A percentile compares a stretch with the other conserved stretches of the same genome.
phyloP scores from a whole-genome alignment of 2,329 filamentous ascomycete genomes.

The Pyrenophora tritici-repentis region DNA sequence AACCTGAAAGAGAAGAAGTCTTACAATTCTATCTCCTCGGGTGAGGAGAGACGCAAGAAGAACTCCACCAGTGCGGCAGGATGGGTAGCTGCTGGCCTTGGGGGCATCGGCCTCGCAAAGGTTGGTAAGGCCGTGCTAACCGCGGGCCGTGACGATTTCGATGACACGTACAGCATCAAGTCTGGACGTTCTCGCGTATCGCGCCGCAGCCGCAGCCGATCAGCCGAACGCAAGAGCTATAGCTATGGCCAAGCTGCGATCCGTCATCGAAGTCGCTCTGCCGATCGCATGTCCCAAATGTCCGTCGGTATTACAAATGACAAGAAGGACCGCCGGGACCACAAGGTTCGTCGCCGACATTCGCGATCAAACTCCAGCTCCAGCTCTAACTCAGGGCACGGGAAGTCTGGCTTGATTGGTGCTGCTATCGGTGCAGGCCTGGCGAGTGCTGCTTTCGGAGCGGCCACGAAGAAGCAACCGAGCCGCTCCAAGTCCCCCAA shows the following conservation, averaged over 20 bases:
- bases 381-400: conserved; percentile 43
- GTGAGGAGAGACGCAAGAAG: conserved; percentile 47
- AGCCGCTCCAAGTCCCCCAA: conserved; percentile 46
- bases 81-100: conserved; percentile 60
- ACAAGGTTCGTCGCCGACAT: conserved; percentile 40
- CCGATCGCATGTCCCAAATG: conserved; percentile 41
- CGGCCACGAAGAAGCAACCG: conserved; percentile 35
- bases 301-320: conserved; percentile 43
- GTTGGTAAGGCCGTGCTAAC: conserved; percentile 60
- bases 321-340: conserved; percentile 44
- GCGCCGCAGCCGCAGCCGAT: conserved; percentile 45
- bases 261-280: conserved; percentile 46
- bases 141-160: conserved; percentile 57
- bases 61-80: conserved; percentile 52
- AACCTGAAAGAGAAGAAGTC: conserved; percentile 38
- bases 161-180: conserved; percentile 65
- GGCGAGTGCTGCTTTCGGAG: conserved; percentile 47
- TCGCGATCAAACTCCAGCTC: conserved; percentile 50
- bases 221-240: conserved; percentile 49
- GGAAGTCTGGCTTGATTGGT: conserved; percentile 44
- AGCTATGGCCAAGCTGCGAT: conserved; percentile 52
- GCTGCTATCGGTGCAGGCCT: conserved; percentile 48
- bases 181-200: conserved; percentile 52
- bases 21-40: conserved; percentile 37
- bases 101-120: conserved; percentile 58